Evolutionary conservation across 176 grass and related monocot species (phyloP), one percentile per base, ranked within the genome.

Genomic region (Poa annua): DNA sequence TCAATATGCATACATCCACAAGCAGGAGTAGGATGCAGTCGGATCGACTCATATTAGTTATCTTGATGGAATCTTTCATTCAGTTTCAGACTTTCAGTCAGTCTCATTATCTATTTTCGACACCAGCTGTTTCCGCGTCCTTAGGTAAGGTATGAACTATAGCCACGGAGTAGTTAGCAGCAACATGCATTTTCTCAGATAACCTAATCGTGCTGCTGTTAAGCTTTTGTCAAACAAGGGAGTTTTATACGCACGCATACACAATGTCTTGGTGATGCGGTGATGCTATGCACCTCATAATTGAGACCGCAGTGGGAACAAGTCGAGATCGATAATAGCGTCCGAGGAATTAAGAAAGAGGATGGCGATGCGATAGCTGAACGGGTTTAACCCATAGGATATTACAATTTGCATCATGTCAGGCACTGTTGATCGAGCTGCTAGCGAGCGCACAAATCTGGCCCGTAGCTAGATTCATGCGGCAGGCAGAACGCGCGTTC

Each of bases 91-190:
- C 77, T 25, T 15, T 21, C 82, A 11, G 60, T 0, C 77, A 14
- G 32, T 85, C 56, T 53, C 64, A 20, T 81, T 78, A 78, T 82
- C 72, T 63, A 81, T 71, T 29, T 55, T 20, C 65, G 61, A n/a
- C 45, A 39, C 24, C 78, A 89, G 79, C 79, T 82, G 78, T 85
- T 77, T 71, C 83, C 88, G 78, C 83, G 83, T 78, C 79, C 36
- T 42, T 63, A 50, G 70, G 71, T 62, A 14, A 39, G 21, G n/a
- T 45, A 56, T 17, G 66, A 75, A 79, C 61, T 7, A 61, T 8
- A 52, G 73, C 48, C 19, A 38, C 36, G 36, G 36, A 38, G 36
- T 38, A 48, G 41, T 26, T 47, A 63, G 66, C 66, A 80, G 62
- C 76, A 8, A 8, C 47, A 21, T 5, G 9, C 19, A 14, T 36